These are phyloP conservation scores for Dipteronia sinensis DNA, from an alignment of 345 rosid species.

Conservation along the genomic window DNA sequence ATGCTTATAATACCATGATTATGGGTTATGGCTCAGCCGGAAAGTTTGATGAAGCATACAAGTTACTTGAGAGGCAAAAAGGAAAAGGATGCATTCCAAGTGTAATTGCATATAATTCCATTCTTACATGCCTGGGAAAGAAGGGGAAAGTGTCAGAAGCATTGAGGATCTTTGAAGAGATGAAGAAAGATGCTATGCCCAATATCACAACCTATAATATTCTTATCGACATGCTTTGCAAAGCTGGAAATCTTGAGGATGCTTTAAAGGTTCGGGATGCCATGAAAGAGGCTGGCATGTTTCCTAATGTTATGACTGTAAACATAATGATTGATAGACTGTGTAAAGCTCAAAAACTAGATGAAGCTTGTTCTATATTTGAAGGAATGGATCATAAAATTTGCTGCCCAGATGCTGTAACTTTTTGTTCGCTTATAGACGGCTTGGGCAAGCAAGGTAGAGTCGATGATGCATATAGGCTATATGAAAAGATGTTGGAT, in stretches of 20 bases:
- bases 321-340: constrained; percentile 95
- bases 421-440: constrained; percentile 88
- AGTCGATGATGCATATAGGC: constrained; percentile 82
- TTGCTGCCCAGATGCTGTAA: constrained; percentile 75
- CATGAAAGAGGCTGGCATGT: constrained; percentile 83
- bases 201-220: constrained; percentile 75
- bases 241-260: constrained; percentile 62
- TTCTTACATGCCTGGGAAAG: constrained; percentile 87
- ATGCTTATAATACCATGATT: constrained; percentile 94
- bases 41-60: constrained; percentile 77
- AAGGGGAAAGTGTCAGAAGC: constrained; percentile 68
- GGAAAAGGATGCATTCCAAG: constrained; percentile 90
- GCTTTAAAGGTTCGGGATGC: constrained; percentile 75
- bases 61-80: constrained; percentile 79
- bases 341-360: constrained; percentile 84
- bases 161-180: constrained; percentile 69
- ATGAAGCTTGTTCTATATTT: constrained; percentile 79
- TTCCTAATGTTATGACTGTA: constrained; percentile 78
- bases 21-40: constrained; percentile 95
- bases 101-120: constrained; percentile 83
- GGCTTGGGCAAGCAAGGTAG: constrained; percentile 93
- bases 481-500: constrained; percentile 88
- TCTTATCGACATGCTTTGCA: constrained; percentile 82
- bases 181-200: constrained; percentile 86
- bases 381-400: constrained; percentile 73